phyloP scores from a whole-genome alignment of 768 basidiomycete species.

The Phanerochaete sordida region DNA sequence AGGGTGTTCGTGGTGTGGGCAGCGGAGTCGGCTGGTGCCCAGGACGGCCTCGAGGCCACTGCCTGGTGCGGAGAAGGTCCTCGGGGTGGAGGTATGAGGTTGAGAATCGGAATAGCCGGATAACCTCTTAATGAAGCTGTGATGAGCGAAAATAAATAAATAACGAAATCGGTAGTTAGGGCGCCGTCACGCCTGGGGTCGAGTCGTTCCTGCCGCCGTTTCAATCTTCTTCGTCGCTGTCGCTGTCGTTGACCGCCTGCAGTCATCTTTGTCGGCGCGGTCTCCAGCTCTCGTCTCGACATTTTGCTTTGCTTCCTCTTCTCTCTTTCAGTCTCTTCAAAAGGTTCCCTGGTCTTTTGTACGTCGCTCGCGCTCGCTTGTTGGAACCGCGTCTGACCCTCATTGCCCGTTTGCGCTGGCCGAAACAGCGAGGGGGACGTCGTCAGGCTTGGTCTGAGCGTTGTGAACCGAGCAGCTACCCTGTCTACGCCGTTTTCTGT shows the following conservation, averaged over 20 bases:
- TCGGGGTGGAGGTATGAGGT: neutral
- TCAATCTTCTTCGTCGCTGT: conserved; percentile 18
- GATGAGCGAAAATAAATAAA: conserved; percentile 8
- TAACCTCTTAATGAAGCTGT: neutral
- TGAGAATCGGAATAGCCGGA: neutral
- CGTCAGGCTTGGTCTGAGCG: conserved; percentile 8
- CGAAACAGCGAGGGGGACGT: conserved; percentile 8
- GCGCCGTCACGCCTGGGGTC: conserved; percentile 6
- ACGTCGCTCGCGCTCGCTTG: conserved; percentile 13
- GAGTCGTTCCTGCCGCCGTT: conserved; percentile 6
- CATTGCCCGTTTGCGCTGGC: conserved; percentile 10
- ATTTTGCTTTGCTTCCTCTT: conserved; percentile 16
- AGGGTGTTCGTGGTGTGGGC: neutral
- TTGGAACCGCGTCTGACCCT: conserved; percentile 19
- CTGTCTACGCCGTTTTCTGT: conserved; percentile 22
- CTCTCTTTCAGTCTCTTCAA: conserved; percentile 20
- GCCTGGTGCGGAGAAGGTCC: neutral
- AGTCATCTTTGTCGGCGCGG: conserved; percentile 13
- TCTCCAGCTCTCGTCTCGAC: conserved; percentile 8
- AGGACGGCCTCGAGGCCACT: neutral
- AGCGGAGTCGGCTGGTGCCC: no score
- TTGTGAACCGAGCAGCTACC: neutral
- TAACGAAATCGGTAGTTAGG: conserved; percentile 13
- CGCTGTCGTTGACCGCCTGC: conserved; percentile 17
- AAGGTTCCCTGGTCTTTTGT: conserved; percentile 20